Conservation (phyloP, 2,329 filamentous ascomycete species). For the Thelonectria discophora region DNA sequence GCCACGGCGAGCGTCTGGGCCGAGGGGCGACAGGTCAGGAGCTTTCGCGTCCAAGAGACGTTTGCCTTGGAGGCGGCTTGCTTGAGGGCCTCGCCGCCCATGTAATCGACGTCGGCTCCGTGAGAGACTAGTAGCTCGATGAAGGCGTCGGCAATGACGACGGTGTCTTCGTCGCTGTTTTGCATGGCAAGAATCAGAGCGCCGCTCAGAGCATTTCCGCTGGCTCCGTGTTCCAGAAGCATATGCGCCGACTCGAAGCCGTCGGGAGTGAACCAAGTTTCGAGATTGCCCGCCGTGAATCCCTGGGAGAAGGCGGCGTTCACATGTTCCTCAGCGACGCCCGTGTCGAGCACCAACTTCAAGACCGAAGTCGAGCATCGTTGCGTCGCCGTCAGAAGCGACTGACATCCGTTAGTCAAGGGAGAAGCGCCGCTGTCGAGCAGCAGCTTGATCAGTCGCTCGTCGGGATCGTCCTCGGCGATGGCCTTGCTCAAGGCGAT, state of each 20-base stretch:
- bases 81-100: slow-evolving; percentile 63
- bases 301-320: slow-evolving; percentile 55
- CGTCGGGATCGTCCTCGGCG: slow-evolving; percentile 61
- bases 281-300: slow-evolving; percentile 53
- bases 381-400: slow-evolving; percentile 59
- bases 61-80: slow-evolving; percentile 63
- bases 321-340: slow-evolving; percentile 55
- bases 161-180: slow-evolving; percentile 49
- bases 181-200: slow-evolving; percentile 59
- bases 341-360: slow-evolving; percentile 52
- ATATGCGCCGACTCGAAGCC: slow-evolving; percentile 58
- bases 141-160: slow-evolving; percentile 55
- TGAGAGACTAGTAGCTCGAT: slow-evolving; percentile 51
- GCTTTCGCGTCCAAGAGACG: slow-evolving; percentile 56
- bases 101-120: slow-evolving; percentile 59
- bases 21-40: slow-evolving; percentile 61
- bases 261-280: slow-evolving; percentile 56
- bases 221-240: slow-evolving; percentile 59
- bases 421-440: slow-evolving; percentile 63
- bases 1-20: slow-evolving; percentile 60
- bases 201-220: slow-evolving; percentile 55
- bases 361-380: slow-evolving; percentile 51
- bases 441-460: slow-evolving; percentile 57
- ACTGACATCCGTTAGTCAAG: slow-evolving; percentile 60
- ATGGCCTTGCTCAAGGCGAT: slow-evolving; percentile 60